A percentile compares a stretch with the other conserved stretches of the same genome.
Conservation (phyloP, 257 asterid genomes). For the Osmanthus fragrans region DNA sequence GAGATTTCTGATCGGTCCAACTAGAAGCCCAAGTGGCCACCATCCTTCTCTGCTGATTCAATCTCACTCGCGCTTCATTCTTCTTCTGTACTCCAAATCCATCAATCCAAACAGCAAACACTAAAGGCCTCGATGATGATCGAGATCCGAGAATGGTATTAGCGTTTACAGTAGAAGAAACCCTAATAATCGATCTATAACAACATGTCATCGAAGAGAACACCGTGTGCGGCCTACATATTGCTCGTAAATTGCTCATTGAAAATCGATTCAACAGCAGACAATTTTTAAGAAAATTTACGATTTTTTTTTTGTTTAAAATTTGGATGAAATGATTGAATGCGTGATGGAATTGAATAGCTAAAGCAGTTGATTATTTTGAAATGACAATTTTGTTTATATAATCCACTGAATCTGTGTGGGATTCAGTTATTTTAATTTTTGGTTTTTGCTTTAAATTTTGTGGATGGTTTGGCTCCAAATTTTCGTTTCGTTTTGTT, state of each 20-base stretch:
- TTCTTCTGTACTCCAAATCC: constrained; percentile 30
- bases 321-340: constrained; percentile 24
- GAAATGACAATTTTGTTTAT: constrained; percentile 13
- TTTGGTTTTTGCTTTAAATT: constrained; percentile 22
- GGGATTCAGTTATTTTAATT: constrained; percentile 11
- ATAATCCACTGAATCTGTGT: constrained; percentile 29
- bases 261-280: background rate
- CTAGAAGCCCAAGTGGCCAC: constrained; percentile 72
- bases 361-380: background rate
- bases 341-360: constrained; percentile 44
- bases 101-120: constrained; percentile 42
- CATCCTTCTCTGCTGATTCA: constrained; percentile 76
- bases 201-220: constrained; percentile 63
- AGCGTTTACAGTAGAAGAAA: constrained; percentile 43
- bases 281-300: background rate
- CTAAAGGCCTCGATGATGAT: constrained; percentile 30
- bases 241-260: constrained; percentile 73
- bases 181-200: constrained; percentile 56
- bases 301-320: constrained; percentile 2
- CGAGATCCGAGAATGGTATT: constrained; percentile 19
- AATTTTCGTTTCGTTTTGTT: constrained; percentile 22
- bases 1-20: constrained; percentile 83
- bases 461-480: constrained; percentile 72
- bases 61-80: constrained; percentile 40
- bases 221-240: constrained; percentile 67